These are phyloP conservation scores for Hymenoscyphus repandus DNA, from an alignment of 2,329 filamentous ascomycete genomes.

Conservation along the genomic window DNA sequence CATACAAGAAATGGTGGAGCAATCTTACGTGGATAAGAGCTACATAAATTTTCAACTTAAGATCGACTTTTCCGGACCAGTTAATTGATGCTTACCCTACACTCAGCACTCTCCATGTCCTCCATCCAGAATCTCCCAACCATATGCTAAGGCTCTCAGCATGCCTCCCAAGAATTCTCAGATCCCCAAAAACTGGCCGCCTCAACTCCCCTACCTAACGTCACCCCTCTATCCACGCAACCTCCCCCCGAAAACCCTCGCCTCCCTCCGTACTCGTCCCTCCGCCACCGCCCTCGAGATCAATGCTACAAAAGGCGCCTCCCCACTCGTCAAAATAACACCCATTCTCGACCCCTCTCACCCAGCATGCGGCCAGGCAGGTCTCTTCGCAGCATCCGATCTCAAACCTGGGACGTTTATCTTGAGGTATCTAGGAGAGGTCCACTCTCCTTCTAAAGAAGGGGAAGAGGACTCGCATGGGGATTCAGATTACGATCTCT, in stretches of 20 bases:
- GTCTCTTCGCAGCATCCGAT: conserved; percentile 53
- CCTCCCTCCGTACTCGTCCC: conserved; percentile 16
- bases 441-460: conserved; percentile 39
- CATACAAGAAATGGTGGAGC: neutral
- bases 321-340: conserved; percentile 47
- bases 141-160: conserved; percentile 1
- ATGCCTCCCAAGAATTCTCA: neutral
- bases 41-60: neutral
- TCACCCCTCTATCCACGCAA: conserved; percentile 43
- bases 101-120: no score
- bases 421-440: conserved; percentile 55
- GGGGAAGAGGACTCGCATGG: conserved; percentile 30
- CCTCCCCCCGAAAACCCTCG: conserved; percentile 15
- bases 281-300: conserved; percentile 25
- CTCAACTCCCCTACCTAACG: conserved; percentile 46
- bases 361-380: conserved; percentile 53
- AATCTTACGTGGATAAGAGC: neutral
- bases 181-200: conserved; percentile 54
- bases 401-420: conserved; percentile 52
- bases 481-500: conserved; percentile 59
- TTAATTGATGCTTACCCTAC: no score
- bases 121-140: neutral
- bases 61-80: no score
- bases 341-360: conserved; percentile 46
- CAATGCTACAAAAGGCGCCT: conserved; percentile 37